Evolutionary conservation across 2,329 filamentous ascomycete species (phyloP).

Genomic region (Pyricularia grisea): DNA sequence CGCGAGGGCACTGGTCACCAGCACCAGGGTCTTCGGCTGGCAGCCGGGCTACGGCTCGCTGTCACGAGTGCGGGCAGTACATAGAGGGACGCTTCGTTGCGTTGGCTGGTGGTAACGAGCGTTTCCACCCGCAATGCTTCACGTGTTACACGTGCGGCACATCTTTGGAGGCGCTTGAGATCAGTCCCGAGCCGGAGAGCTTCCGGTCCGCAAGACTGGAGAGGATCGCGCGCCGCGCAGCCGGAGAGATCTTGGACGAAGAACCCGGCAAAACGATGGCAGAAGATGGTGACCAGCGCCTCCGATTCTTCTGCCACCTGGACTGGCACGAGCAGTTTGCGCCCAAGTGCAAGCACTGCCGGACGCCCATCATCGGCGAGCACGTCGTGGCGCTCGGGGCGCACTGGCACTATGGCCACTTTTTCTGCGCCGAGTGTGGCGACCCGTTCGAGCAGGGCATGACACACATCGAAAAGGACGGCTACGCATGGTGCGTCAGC

Average conservation of each 20-base stretch:
- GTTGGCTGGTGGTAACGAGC: slow-evolving; percentile 55
- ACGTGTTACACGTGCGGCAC: slow-evolving; percentile 81
- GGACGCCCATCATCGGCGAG: slow-evolving; percentile 91
- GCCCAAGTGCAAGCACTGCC: slow-evolving; percentile 90
- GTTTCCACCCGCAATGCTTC: slow-evolving; percentile 93
- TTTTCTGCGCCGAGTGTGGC: slow-evolving; percentile 97
- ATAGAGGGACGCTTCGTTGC: slow-evolving; percentile 89
- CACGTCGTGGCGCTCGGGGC: slow-evolving; percentile 86
- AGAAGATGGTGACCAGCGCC: slow-evolving; percentile 62
- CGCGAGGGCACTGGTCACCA: slow-evolving; percentile 50
- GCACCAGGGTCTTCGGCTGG: slow-evolving; percentile 33
- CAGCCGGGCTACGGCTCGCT: slow-evolving; percentile 57
- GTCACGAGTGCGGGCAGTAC: slow-evolving; percentile 72
- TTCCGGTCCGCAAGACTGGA: slow-evolving; percentile 62
- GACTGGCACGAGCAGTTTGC: slow-evolving; percentile 95
- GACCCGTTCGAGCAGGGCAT: slow-evolving; percentile 74
- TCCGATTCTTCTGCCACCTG: slow-evolving; percentile 94
- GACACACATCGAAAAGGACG: slow-evolving; percentile 84
- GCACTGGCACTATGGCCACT: slow-evolving; percentile 97
- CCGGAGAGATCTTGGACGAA: slow-evolving; percentile 51
- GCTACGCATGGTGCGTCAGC: slow-evolving; percentile 90
- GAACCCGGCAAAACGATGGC: slow-evolving; percentile 53
- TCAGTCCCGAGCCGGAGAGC: slow-evolving; percentile 80
- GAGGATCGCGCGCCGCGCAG: slow-evolving; percentile 55
- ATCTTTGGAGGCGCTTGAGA: slow-evolving; percentile 86